Evolutionary conservation across 371 early-diverging fungal species (phyloP), one percentile per base, ranked within the genome.

Genomic region (Saksenaea vasiformis): DNA sequence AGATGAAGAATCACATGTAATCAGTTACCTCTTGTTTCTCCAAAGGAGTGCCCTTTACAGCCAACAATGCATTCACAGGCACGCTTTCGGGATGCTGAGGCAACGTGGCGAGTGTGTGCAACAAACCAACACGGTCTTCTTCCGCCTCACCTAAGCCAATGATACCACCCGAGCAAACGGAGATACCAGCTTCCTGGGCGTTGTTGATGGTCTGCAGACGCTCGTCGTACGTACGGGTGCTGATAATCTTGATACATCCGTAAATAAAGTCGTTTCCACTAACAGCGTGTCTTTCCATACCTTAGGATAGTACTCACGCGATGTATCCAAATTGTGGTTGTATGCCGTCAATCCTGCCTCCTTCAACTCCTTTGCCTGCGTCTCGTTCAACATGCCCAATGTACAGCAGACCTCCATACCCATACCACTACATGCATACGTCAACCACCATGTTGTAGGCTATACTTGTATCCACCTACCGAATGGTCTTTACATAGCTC

Each of bases 341-440:
- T 92, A 92, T 26, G 93, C 93, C 24, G 91, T 90, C 69, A 92
- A 72, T 34, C 93, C 93, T 43, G 93, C 91, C 27, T 90, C 86
- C 72, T 91, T 91, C 56, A 92, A 81, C 65, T 82, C 79, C 63
- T 83, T 79, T 17, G 91, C 91, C 76, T 91, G 91, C 14, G 78
- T 84, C 43, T 83, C 85, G 70, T 85, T 81, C 78, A 92, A 80
- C 93, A 92, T 90, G 65, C 93, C 93, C 59, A 92, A 80, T 28
- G 91, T 92, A 81, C 90, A 91, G 82, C 93, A 92, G 24, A 92
- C 93, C 70, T 92, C 93, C 93, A 92, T 92, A 35, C 85, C 91
- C 93, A 92, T 92, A 9, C 85, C 84, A 47, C 90, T 90, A 66
- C n/a, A n/a, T n/a, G 8, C 37, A 15, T 2, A 27, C 41, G 22